These are phyloP conservation scores for Aspergillus spinulosporus DNA, from an alignment of 2,329 filamentous ascomycete genomes.

Conservation along the genomic window DNA sequence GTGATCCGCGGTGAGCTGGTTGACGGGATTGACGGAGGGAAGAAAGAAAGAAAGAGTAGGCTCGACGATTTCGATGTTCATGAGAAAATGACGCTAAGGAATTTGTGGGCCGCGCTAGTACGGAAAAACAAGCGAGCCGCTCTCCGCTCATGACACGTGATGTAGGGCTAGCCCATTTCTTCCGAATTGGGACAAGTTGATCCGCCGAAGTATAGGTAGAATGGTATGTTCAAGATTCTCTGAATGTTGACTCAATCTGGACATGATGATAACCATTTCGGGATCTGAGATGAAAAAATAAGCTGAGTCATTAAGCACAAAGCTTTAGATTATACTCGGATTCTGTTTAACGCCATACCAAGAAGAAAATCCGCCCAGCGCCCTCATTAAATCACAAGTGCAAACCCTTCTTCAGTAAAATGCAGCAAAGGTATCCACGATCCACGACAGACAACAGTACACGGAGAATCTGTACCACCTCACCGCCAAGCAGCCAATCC, in stretches of 20 bases:
- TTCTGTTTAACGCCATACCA: background rate
- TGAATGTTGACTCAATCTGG: too few species aligned
- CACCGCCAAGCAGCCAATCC: constrained; percentile 43
- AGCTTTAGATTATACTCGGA: too few species aligned
- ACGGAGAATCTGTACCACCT: constrained; percentile 2
- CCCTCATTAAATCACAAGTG: background rate
- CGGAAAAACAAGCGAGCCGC: constrained; percentile 22
- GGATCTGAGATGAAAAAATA: too few species aligned
- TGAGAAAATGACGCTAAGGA: constrained; percentile 27
- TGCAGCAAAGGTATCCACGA: background rate
- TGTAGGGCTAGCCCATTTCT: constrained; percentile 22
- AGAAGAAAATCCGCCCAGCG: background rate
- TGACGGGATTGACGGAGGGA: constrained; percentile 46
- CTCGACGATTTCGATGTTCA: background rate
- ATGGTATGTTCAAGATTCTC: background rate
- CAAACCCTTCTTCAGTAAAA: background rate
- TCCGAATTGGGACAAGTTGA: background rate
- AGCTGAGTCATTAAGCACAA: too few species aligned
- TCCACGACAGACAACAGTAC: background rate
- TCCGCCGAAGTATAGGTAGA: background rate
- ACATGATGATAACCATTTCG: too few species aligned
- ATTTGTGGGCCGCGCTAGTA: constrained; percentile 39
- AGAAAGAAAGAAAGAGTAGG: constrained; percentile 27
- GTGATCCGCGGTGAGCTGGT: constrained; percentile 51
- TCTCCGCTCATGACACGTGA: constrained; percentile 15